Percentiles rank a stretch among this genome's conserved stretches.
phyloP scores from a whole-genome alignment of 2,329 filamentous ascomycete genomes.

The Hyphodiscus sp. region DNA sequence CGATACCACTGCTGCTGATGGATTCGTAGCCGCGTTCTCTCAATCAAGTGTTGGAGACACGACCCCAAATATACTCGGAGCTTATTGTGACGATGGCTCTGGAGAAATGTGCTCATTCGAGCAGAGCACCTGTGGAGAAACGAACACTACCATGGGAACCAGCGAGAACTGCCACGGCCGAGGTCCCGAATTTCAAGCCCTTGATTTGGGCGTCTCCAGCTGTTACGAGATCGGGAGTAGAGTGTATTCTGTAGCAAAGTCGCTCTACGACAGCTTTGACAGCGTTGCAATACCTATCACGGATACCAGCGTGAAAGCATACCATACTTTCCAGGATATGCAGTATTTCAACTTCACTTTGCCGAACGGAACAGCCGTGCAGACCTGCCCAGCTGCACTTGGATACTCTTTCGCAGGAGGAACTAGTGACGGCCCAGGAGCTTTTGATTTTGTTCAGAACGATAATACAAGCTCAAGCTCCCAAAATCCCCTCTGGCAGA shows the following conservation, averaged over 20 bases:
- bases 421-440: slow-evolving; percentile 83
- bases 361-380: slow-evolving; percentile 61
- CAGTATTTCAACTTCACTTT: slow-evolving; percentile 67
- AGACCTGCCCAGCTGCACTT: slow-evolving; percentile 78
- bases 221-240: slow-evolving; percentile 70
- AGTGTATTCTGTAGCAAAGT: slow-evolving; percentile 55
- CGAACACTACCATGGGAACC: slow-evolving; percentile 41
- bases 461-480: slow-evolving; percentile 57
- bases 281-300: slow-evolving; percentile 39
- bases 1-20: slow-evolving; percentile 51
- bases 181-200: slow-evolving; percentile 59
- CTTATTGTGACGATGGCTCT: slow-evolving; percentile 82
- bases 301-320: slow-evolving; percentile 64
- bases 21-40: slow-evolving; percentile 85
- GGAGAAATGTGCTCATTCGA: slow-evolving; percentile 65
- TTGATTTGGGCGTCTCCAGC: slow-evolving; percentile 66
- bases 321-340: slow-evolving; percentile 83
- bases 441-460: slow-evolving; percentile 88
- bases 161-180: slow-evolving; percentile 29
- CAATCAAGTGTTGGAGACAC: slow-evolving; percentile 90
- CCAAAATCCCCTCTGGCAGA: slow-evolving; percentile 61
- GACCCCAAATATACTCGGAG: slow-evolving; percentile 77
- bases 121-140: slow-evolving; percentile 74
- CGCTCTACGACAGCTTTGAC: slow-evolving; percentile 40
- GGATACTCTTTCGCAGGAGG: slow-evolving; percentile 90